Conservation (phyloP, 768 basidiomycete genomes). For the Kwoniella newhampshirensis region DNA sequence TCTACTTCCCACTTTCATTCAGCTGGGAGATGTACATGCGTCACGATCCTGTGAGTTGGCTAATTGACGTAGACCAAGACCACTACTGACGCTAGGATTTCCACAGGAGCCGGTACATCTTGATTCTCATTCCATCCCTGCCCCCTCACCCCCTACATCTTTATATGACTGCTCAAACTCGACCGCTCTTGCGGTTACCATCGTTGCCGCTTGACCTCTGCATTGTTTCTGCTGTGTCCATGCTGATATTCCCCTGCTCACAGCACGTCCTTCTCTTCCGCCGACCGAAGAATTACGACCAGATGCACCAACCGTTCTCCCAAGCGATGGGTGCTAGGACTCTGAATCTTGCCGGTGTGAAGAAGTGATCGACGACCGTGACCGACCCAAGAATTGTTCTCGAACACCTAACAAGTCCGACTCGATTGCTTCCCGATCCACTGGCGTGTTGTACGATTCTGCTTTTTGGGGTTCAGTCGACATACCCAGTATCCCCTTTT, state of each 20-base stretch:
- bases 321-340: constrained; percentile 23
- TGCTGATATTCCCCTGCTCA: constrained; percentile 47
- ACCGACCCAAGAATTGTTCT: too few relatives aligned
- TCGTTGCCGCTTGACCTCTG: not conserved
- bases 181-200: not conserved
- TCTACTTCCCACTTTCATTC: not conserved
- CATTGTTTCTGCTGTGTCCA: not conserved
- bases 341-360: constrained; percentile 25
- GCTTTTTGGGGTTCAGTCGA: too few relatives aligned
- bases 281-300: constrained; percentile 57
- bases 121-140: not conserved
- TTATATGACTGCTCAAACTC: not conserved
- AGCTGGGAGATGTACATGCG: constrained; percentile 52
- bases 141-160: constrained; percentile 2
- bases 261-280: constrained; percentile 93
- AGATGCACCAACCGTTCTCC: constrained; percentile 30
- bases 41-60: constrained; percentile 43
- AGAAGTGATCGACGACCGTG: constrained; percentile 2
- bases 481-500: not conserved
- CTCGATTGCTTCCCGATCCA: too few relatives aligned
- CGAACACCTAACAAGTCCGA: too few relatives aligned
- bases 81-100: constrained; percentile 7
- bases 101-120: constrained; percentile 41
- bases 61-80: not conserved
- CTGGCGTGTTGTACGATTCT: too few relatives aligned